These are phyloP conservation scores for Pezicula rhizophila DNA, from an alignment of 2,329 filamentous ascomycete genomes.

Conservation along the genomic window DNA sequence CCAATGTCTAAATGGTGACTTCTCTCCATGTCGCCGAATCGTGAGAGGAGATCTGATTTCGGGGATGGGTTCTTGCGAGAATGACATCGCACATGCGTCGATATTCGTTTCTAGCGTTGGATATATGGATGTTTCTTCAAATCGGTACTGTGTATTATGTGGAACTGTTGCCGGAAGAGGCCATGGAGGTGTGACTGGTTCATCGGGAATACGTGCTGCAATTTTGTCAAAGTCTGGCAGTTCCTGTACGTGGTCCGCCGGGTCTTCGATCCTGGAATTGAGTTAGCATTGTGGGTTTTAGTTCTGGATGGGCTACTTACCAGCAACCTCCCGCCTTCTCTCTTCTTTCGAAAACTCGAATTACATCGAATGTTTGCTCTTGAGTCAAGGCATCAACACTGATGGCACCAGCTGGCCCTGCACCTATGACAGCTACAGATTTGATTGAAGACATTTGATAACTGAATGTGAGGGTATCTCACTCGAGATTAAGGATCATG, in stretches of 20 bases:
- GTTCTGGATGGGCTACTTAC: slow-evolving; percentile 31
- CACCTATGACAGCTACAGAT: slow-evolving; percentile 53
- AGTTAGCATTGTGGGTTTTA: not conserved
- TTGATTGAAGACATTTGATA: slow-evolving; percentile 20
- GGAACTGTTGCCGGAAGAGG: slow-evolving; percentile 40
- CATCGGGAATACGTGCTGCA: slow-evolving; percentile 43
- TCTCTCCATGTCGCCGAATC: slow-evolving; percentile 43
- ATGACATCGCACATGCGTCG: slow-evolving; percentile 52
- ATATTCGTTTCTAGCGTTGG: slow-evolving; percentile 62
- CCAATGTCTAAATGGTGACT: slow-evolving; percentile 59
- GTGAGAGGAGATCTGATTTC: slow-evolving; percentile 33
- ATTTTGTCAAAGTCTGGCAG: slow-evolving; percentile 40
- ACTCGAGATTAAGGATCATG: too few species aligned
- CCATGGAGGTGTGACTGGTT: slow-evolving; percentile 39
- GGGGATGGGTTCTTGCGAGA: slow-evolving; percentile 49
- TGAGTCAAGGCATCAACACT: slow-evolving; percentile 52
- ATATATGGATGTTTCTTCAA: slow-evolving; percentile 54
- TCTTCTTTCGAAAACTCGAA: slow-evolving; percentile 57
- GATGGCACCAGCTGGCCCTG: slow-evolving; percentile 55
- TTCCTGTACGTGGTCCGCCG: slow-evolving; percentile 30
- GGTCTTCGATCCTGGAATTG: slow-evolving; percentile 33
- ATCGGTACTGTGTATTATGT: slow-evolving; percentile 39
- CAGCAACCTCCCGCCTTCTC: slow-evolving; percentile 55
- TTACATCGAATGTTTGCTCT: slow-evolving; percentile 51
- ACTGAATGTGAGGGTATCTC: too few species aligned